Evolutionary conservation across 2,329 filamentous ascomycete genomes (phyloP).

Genomic region (Truncatella angustata): DNA sequence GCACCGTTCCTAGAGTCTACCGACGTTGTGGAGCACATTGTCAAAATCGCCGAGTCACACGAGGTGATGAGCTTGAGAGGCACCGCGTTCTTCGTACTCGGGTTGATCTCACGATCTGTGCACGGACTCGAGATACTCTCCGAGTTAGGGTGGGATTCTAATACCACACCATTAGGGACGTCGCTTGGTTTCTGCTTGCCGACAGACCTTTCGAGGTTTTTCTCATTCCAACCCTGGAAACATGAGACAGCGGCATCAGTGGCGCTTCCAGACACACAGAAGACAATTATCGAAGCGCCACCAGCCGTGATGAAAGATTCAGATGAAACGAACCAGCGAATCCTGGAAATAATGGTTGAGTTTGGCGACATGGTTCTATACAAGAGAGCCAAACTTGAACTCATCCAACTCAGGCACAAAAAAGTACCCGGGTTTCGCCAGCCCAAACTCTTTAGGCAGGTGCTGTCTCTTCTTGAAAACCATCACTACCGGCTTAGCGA

Average conservation of each 20-base stretch:
- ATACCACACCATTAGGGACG: slow-evolving; percentile 76
- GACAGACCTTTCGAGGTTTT: slow-evolving; percentile 71
- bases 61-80: slow-evolving; percentile 91
- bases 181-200: slow-evolving; percentile 89
- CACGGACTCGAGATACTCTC: slow-evolving; percentile 90
- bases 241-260: slow-evolving; percentile 49
- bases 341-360: slow-evolving; percentile 81
- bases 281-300: slow-evolving; percentile 47
- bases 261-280: slow-evolving; percentile 48
- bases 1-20: slow-evolving; percentile 89
- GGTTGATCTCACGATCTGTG: slow-evolving; percentile 85
- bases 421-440: slow-evolving; percentile 74
- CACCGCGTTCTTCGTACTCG: slow-evolving; percentile 94
- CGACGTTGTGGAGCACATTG: slow-evolving; percentile 83
- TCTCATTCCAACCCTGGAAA: slow-evolving; percentile 66
- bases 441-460: slow-evolving; percentile 76
- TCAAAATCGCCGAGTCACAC: slow-evolving; percentile 83
- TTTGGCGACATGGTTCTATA: slow-evolving; percentile 91
- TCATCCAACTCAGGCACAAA: slow-evolving; percentile 73
- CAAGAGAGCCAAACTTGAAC: slow-evolving; percentile 79
- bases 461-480: slow-evolving; percentile 80
- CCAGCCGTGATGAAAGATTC: slow-evolving; percentile 57
- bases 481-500: slow-evolving; percentile 88
- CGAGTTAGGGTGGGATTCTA: slow-evolving; percentile 90
- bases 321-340: slow-evolving; percentile 66